These are phyloP conservation scores for Zychaea mexicana DNA, from an alignment of 371 early-diverging fungal species.

Conservation along the genomic window DNA sequence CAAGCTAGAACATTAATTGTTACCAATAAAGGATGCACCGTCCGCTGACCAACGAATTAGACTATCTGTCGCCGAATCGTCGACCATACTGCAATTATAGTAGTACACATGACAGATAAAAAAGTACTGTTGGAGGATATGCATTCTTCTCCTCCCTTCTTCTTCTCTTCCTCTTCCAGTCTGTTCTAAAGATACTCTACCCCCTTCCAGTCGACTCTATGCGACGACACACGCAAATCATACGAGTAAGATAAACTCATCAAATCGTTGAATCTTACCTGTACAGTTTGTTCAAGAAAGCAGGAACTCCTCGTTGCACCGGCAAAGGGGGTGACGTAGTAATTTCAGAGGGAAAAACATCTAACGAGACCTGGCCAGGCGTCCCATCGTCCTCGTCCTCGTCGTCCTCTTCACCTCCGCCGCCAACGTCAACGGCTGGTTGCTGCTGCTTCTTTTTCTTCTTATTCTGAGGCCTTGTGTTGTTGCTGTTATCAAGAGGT, in stretches of 20 bases:
- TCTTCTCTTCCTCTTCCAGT: too few species aligned
- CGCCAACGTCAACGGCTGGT: neutral
- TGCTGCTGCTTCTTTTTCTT: neutral
- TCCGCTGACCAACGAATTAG: slow-evolving; percentile 77
- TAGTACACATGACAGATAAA: neutral
- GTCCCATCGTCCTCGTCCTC: neutral
- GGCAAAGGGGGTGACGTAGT: slow-evolving; percentile 2
- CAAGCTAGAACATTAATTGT: too few species aligned
- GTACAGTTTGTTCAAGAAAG: slow-evolving; percentile 26
- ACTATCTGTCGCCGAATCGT: slow-evolving; percentile 62
- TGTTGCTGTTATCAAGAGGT: neutral
- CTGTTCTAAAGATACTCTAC: neutral
- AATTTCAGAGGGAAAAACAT: neutral
- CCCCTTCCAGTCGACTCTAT: too few species aligned
- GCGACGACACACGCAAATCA: too few species aligned
- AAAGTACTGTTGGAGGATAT: neutral
- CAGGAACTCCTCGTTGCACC: slow-evolving; percentile 20
- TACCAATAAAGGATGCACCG: slow-evolving; percentile 75
- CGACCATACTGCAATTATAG: slow-evolving; percentile 62
- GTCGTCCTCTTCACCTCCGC: neutral
- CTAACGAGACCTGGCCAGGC: neutral
- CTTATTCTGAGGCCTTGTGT: neutral
- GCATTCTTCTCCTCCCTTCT: too few species aligned
- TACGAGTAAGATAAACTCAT: too few species aligned
- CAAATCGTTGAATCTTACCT: too few species aligned